These are phyloP conservation scores for Ramularia endophylla DNA, from an alignment of 2,329 filamentous ascomycete species.

Conservation along the genomic window DNA sequence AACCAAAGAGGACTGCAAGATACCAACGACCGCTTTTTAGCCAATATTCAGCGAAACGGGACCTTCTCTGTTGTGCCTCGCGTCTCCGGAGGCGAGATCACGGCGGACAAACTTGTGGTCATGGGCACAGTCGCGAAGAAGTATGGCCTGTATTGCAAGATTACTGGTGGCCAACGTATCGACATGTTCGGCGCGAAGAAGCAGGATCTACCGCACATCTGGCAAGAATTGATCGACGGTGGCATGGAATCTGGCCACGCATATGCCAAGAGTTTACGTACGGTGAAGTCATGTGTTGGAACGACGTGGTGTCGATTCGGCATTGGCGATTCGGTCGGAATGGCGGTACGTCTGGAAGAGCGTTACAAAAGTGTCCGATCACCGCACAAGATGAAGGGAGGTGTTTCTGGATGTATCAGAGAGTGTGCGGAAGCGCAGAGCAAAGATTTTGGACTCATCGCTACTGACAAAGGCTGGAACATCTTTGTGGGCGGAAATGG, in stretches of 20 bases:
- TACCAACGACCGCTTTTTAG: conserved; percentile 82
- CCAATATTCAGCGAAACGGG: conserved; percentile 85
- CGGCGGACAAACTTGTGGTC: conserved; percentile 73
- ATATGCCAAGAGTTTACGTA: conserved; percentile 82
- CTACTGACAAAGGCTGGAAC: conserved; percentile 89
- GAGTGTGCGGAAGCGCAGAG: conserved; percentile 90
- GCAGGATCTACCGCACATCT: conserved; percentile 76
- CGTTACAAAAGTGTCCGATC: conserved; percentile 86
- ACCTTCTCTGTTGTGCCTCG: conserved; percentile 85
- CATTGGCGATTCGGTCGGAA: conserved; percentile 82
- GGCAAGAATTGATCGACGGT: conserved; percentile 71
- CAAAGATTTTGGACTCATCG: conserved; percentile 90
- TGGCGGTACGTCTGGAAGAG: conserved; percentile 82
- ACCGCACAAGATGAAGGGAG: conserved; percentile 81
- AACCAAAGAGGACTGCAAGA: conserved; percentile 72
- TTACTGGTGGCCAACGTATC: conserved; percentile 85
- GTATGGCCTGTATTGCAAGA: conserved; percentile 82
- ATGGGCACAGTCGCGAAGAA: conserved; percentile 81
- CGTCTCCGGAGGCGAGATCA: conserved; percentile 80
- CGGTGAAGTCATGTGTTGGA: conserved; percentile 87
- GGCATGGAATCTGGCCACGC: conserved; percentile 89
- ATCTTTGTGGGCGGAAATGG: conserved; percentile 88
- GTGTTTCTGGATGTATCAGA: conserved; percentile 83
- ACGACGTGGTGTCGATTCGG: conserved; percentile 89
- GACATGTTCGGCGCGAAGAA: conserved; percentile 91